Evolutionary conservation across 2,329 filamentous ascomycete species (phyloP).

Genomic region (Aspergillus sp.): DNA sequence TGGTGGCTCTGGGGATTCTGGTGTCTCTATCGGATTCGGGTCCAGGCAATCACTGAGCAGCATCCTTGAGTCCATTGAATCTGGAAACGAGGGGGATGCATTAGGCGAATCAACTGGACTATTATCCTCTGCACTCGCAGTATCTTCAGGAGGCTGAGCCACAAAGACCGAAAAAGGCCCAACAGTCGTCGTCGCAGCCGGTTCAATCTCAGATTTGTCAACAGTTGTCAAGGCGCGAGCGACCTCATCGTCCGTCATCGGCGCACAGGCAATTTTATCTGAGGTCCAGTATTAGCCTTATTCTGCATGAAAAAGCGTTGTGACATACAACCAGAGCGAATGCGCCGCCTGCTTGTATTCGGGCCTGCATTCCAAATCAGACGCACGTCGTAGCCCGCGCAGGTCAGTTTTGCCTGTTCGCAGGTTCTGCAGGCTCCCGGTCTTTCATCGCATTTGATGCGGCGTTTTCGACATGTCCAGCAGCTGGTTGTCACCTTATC

Average conservation of each 20-base stretch:
- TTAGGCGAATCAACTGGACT: background rate
- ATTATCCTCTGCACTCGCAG: background rate
- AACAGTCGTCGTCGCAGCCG: background rate
- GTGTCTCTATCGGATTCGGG: background rate
- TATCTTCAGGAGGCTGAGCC: background rate
- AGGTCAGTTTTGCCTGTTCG: background rate
- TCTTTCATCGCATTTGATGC: background rate
- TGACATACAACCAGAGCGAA: background rate
- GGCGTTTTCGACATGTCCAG: background rate
- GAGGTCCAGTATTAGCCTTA: background rate
- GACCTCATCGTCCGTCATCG: background rate
- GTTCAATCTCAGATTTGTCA: background rate
- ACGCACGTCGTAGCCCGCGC: background rate
- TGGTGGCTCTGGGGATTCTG: background rate
- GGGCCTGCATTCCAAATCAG: background rate
- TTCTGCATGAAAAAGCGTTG: background rate
- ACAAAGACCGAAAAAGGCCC: background rate
- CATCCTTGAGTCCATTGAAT: rapidly evolving
- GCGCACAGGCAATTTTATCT: background rate
- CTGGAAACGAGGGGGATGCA: background rate
- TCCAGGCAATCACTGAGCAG: background rate
- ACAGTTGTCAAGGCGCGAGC: background rate
- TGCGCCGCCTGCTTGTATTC: background rate
- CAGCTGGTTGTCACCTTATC: background rate
- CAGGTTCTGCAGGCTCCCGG: background rate